Evolutionary conservation across 805 yeast genomes (phyloP), one percentile per base, ranked within the genome.

Genomic region (Saturnispora silvae): DNA sequence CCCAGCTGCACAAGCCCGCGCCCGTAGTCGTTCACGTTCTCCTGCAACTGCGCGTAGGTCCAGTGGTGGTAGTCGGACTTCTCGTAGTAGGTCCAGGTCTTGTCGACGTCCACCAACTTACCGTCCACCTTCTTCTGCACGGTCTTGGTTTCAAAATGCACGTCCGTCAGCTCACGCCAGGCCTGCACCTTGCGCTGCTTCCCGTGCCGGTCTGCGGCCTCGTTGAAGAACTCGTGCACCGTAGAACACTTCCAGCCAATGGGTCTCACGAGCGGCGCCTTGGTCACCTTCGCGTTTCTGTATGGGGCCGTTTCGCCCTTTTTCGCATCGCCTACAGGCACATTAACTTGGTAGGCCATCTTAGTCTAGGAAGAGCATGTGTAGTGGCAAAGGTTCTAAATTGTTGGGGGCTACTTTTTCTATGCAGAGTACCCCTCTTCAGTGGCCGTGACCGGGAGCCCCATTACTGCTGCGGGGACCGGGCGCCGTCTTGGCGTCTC

Each of bases 51-150:
- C 23, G 63, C 63, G 57, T 65, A 86, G 5, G 79, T 68, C 38
- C 77, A 67, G 59, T 68, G 80, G 41, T 75, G 61, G 64, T 86
- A 92, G 31, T 73, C 72, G 7, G 84, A 69, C 52, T 80, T 63
- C 61, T 92, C 96, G 56, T 72, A 92, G 60, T 65, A 89, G 38
- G 69, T 61, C 98, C 98, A 92, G 37, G 77, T 77, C 64, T 92
- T 92, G 52, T 81, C 85, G 34, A 80, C 79, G 47, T 73, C 65
- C 20, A 60, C 63, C 39, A 73, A 73, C 54, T 80, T 70, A 41
- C 96, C 97, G 49, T 87, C 81, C 33, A 92, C 64, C 35, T 72
- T 54, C 64, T 85, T 87, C 43, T 73, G 75, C 41, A 92, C 70
- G 51, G 64, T 67, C 61, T 83, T 86, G 35, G 64, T 69, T 57